Evolutionary conservation across 257 asterid genomes (phyloP), one percentile per base, ranked within the genome.

Genomic region (Primulina huaijiensis): DNA sequence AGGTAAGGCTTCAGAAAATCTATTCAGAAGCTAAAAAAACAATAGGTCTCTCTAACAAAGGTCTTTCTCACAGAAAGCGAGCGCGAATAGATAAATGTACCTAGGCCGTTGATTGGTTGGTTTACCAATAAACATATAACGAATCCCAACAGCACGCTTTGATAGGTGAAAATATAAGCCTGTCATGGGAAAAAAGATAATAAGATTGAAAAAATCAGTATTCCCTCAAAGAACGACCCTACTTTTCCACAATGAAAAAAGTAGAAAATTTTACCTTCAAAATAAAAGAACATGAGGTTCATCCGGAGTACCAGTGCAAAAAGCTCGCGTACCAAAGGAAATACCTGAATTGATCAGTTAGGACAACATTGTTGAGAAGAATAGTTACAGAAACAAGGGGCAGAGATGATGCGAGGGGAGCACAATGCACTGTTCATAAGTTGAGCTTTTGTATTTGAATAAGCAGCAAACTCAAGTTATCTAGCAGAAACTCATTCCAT

Each of bases 201-300:
- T 62, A 69, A 61, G 76, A 72, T 65, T 40, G 77, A 29, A 16
- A 68, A 16, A 68, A 27, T 50, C 16, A 46, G 55, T 29, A 40
- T 43, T 68, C 37, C 38, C 33, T 57, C 71, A 73, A 72, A 73
- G 31, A 23, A 61, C 31, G 20, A 62, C 60, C 60, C 25, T 20
- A 25, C 60, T 31, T 35, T 23, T 76, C 65, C 67, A 60, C 50
- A n/a, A 77, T 73, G n/a, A 58, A 66, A 19, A 72, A 67, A 46
- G 67, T 33, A 31, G 30, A 74, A 64, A 23, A 63, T 17, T 73
- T 80, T 76, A 93, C 97, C 99, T 91, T 94, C 99, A 77, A 91
- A 94, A 83, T 91, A 94, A 75, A 94, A 94, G 87, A 91, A 91
- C 99, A 94, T 94, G 71, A 94, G 96, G 72, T 94, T 94, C 62